A percentile compares a stretch with the other conserved stretches of the same genome.
Evolutionary conservation across 352 stramenopile species (phyloP).

Genomic region (Phytopythium vexans): DNA sequence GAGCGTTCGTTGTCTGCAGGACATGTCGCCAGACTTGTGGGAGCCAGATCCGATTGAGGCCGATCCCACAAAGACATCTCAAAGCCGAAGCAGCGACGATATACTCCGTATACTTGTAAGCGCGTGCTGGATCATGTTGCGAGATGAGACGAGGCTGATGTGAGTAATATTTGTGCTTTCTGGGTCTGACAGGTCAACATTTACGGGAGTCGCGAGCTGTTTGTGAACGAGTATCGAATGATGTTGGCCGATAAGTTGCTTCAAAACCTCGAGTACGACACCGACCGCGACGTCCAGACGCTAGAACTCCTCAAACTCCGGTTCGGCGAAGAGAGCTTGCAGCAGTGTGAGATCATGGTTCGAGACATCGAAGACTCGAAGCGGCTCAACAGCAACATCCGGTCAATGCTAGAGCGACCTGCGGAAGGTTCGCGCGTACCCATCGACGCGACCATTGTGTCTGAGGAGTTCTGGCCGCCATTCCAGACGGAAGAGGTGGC

Average conservation of each 20-base stretch:
- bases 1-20: constrained; percentile 18
- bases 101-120: constrained; percentile 95
- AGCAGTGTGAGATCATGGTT: constrained; percentile 98
- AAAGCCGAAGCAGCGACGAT: constrained; percentile 87
- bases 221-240: constrained; percentile 98
- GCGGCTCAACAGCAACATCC: constrained; percentile 90
- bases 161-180: not conserved
- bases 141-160: not conserved
- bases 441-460: constrained; percentile 94
- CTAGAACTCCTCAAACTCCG: constrained; percentile 96
- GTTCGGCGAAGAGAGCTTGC: constrained; percentile 93
- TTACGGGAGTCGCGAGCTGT: constrained; percentile 97
- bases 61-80: constrained; percentile 76
- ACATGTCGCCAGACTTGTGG: constrained; percentile 87
- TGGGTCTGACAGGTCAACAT: constrained; percentile 83
- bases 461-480: constrained; percentile 97
- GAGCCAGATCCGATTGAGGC: constrained; percentile 86
- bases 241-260: constrained; percentile 98
- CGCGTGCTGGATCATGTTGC: no score
- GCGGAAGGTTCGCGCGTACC: constrained; percentile 3
- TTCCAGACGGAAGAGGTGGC: constrained; percentile 91
- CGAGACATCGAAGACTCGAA: constrained; percentile 97
- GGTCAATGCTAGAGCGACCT: constrained; percentile 31
- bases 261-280: constrained; percentile 92
- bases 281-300: constrained; percentile 92